These are phyloP conservation scores for Proliferodiscus dingleyae DNA, from an alignment of 2,329 filamentous ascomycete species.

Conservation along the genomic window DNA sequence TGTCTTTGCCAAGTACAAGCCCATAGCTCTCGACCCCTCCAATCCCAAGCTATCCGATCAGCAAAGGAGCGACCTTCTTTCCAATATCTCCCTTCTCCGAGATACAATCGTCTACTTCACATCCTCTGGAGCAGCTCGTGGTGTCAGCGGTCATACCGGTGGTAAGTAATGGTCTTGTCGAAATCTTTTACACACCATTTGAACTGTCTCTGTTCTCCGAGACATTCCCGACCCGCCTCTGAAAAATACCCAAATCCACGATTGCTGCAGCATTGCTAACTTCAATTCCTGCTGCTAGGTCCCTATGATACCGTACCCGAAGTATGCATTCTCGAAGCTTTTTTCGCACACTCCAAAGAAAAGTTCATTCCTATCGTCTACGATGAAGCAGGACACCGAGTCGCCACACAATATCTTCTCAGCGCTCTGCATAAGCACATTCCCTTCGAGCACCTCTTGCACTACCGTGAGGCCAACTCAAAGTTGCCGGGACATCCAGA, in stretches of 20 bases:
- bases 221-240: no score
- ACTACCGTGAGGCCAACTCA: slow-evolving; percentile 37
- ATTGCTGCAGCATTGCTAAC: no score
- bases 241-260: no score
- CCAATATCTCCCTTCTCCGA: slow-evolving; percentile 36
- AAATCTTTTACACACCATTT: no score
- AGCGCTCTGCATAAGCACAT: slow-evolving; percentile 35
- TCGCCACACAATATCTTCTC: slow-evolving; percentile 37
- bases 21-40: slow-evolving; percentile 29
- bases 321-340: slow-evolving; percentile 35
- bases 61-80: slow-evolving; percentile 34
- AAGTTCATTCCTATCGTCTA: slow-evolving; percentile 33
- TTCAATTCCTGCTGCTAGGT: no score
- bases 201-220: no score
- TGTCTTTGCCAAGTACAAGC: slow-evolving; percentile 20
- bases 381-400: slow-evolving; percentile 37
- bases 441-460: slow-evolving; percentile 35
- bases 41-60: slow-evolving; percentile 32
- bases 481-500: slow-evolving; percentile 38
- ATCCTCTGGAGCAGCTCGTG: slow-evolving; percentile 34
- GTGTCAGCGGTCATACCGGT: slow-evolving; percentile 36
- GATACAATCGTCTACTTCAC: slow-evolving; percentile 38
- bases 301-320: slow-evolving; percentile 37
- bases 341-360: slow-evolving; percentile 33
- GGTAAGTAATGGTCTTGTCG: no score